A percentile compares a stretch with the other conserved stretches of the same genome.
phyloP scores from a whole-genome alignment of 148 eudicot species.

The Chenopodium album region DNA sequence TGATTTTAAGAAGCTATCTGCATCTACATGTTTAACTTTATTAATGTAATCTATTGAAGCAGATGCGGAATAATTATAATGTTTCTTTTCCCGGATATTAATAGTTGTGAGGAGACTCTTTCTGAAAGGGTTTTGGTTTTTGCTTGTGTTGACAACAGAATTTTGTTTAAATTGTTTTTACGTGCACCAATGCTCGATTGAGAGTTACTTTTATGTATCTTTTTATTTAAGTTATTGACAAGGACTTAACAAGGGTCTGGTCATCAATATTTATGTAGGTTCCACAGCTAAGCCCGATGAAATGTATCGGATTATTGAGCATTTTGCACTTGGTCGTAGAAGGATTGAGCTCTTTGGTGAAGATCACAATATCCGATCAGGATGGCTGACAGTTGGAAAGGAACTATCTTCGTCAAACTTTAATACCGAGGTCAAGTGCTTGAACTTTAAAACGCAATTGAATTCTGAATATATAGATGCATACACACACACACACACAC shows the following conservation, averaged over 20 bases:
- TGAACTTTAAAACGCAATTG: background rate
- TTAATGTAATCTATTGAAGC: background rate
- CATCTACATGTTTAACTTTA: background rate
- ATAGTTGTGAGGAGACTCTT: background rate
- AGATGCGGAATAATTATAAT: background rate
- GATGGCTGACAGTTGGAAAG: conserved; percentile 96
- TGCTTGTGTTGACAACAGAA: background rate
- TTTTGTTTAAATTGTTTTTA: background rate
- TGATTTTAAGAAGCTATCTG: background rate
- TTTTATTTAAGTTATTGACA: background rate
- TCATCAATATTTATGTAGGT: conserved; percentile 44
- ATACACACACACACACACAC: too few relatives aligned
- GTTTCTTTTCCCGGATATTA: background rate
- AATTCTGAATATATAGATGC: background rate
- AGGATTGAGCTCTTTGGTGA: conserved; percentile 95
- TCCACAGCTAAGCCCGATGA: conserved; percentile 98
- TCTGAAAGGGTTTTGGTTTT: background rate
- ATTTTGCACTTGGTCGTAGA: conserved; percentile 94
- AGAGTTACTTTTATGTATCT: background rate
- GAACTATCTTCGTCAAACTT: conserved; percentile 84
- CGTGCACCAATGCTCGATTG: background rate
- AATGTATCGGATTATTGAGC: conserved; percentile 93
- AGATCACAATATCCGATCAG: conserved; percentile 89
- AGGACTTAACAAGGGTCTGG: background rate
- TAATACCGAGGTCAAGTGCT: conserved; percentile 54